Evolutionary conservation across 2,329 filamentous ascomycete species (phyloP).

Genomic region (Cercospora citrullina): DNA sequence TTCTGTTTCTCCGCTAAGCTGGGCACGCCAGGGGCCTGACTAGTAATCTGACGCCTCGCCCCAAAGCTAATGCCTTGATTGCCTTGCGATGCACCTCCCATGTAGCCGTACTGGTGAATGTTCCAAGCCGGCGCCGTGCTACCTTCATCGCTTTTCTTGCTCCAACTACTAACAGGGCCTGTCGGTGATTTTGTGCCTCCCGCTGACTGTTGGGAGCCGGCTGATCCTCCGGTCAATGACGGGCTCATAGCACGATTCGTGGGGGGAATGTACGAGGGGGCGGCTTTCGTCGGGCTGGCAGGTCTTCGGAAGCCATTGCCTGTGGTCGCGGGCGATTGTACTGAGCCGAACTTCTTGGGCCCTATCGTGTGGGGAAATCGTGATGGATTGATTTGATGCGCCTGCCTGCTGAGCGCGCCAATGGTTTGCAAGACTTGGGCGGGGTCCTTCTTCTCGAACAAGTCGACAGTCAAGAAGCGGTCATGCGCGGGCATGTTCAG

Average conservation of each 20-base stretch:
- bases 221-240: constrained; percentile 54
- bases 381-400: constrained; percentile 70
- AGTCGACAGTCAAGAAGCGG: constrained; percentile 92
- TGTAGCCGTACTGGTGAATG: constrained; percentile 96
- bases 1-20: constrained; percentile 83
- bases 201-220: constrained; percentile 54
- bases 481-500: constrained; percentile 90
- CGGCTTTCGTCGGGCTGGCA: constrained; percentile 33
- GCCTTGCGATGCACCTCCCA: constrained; percentile 94
- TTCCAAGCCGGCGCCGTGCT: constrained; percentile 92
- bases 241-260: constrained; percentile 46
- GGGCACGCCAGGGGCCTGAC: constrained; percentile 73
- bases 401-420: constrained; percentile 84
- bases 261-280: constrained; percentile 32
- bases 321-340: constrained; percentile 28
- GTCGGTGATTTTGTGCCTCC: constrained; percentile 42
- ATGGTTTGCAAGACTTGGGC: constrained; percentile 94
- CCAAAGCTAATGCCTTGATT: constrained; percentile 94
- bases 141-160: constrained; percentile 76
- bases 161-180: constrained; percentile 81
- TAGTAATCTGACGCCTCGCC: constrained; percentile 88
- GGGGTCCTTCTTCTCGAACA: constrained; percentile 94
- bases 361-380: constrained; percentile 77
- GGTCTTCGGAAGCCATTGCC: constrained; percentile 27
- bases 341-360: constrained; percentile 60